Percentiles rank a stretch among this genome's conserved stretches.
These are phyloP conservation scores for Hevea brasiliensis DNA, from an alignment of 345 rosid species.

Conservation along the genomic window DNA sequence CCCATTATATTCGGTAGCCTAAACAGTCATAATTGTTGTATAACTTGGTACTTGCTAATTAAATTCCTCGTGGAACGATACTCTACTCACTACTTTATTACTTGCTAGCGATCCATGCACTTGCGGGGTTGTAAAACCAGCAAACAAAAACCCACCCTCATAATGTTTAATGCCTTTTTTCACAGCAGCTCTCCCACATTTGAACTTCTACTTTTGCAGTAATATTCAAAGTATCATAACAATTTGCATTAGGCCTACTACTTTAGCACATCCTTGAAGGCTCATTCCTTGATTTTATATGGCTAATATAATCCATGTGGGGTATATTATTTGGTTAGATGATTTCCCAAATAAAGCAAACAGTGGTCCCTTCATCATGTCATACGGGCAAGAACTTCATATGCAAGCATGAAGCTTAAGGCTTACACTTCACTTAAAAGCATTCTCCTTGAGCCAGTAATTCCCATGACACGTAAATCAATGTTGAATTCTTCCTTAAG, in stretches of 20 bases:
- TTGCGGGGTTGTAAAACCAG: no score
- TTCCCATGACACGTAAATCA: constrained; percentile 96
- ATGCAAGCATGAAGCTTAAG: not conserved
- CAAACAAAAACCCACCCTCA: no score
- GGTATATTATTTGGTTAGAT: not conserved
- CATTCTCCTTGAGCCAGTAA: constrained; percentile 78
- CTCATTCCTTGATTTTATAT: not conserved
- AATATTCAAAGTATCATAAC: not conserved
- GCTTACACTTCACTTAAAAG: constrained; percentile 86
- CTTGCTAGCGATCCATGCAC: no score
- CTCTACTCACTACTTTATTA: no score
- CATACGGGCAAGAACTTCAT: not conserved
- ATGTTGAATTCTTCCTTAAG: constrained; percentile 98
- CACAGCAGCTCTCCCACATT: not conserved
- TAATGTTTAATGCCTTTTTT: not conserved
- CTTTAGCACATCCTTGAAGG: not conserved
- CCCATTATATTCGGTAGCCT: no score
- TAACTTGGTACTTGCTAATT: no score
- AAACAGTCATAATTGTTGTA: no score
- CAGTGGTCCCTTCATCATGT: not conserved
- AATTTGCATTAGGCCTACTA: not conserved
- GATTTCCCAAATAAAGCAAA: not conserved
- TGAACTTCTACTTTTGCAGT: not conserved
- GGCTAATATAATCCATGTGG: not conserved
- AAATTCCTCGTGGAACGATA: no score